Percentiles rank a stretch among this genome's conserved stretches.
Evolutionary conservation across 331 rosid species (phyloP).

Genomic region (Malus hybrid): DNA sequence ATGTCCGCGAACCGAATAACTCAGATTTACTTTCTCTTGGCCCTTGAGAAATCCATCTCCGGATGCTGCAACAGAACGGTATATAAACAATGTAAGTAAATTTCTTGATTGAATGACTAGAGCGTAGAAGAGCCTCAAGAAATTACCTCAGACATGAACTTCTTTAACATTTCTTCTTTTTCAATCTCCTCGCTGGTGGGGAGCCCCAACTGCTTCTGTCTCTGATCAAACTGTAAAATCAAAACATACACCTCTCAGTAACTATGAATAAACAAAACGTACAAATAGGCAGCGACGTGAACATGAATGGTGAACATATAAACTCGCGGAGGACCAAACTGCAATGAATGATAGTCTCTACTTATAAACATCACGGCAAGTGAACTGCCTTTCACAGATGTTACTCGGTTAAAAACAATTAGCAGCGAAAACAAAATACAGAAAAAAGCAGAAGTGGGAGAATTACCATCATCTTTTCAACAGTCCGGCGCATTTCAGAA

Average conservation of each 20-base stretch:
- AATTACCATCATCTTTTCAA: conserved; percentile 93
- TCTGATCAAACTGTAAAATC: conserved; percentile 70
- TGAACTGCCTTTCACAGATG: not conserved
- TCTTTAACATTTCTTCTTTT: conserved; percentile 82
- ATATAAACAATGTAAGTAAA: not conserved
- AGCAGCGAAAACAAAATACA: not conserved
- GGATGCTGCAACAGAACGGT: conserved; percentile 70
- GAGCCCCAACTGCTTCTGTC: conserved; percentile 87
- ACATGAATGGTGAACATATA: too few relatives aligned
- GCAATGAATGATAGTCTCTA: not conserved
- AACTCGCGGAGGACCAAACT: not conserved
- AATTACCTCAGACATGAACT: conserved; percentile 76
- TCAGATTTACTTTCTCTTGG: conserved; percentile 43
- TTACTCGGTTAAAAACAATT: not conserved
- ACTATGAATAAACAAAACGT: not conserved
- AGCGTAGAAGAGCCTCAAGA: not conserved
- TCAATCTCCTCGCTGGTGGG: conserved; percentile 84
- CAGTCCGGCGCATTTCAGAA: conserved; percentile 77
- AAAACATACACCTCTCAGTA: not conserved
- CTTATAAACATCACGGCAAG: not conserved
- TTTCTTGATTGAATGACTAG: not conserved
- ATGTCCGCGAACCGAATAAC: not conserved
- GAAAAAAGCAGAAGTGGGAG: not conserved
- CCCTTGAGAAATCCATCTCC: conserved; percentile 91
- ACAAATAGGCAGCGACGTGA: not conserved